Conservation (phyloP, 805 yeast species). For the Saccharomycopsis babjevae region DNA sequence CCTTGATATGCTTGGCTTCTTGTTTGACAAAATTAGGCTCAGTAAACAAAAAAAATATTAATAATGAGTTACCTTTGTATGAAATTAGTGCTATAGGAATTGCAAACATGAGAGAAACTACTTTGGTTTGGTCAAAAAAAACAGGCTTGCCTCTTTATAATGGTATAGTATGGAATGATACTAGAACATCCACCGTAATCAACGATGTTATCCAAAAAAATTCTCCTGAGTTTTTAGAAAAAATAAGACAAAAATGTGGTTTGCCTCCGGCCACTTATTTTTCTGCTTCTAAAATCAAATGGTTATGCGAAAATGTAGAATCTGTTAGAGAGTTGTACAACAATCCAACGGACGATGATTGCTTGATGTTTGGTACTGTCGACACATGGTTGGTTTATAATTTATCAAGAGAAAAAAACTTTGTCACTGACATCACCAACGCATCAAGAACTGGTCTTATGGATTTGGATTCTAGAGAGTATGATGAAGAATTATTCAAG, state of each 20-base stretch:
- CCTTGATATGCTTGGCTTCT: slow-evolving; percentile 66
- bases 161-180: slow-evolving; percentile 96
- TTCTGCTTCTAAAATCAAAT: slow-evolving; percentile 79
- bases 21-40: slow-evolving; percentile 48
- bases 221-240: slow-evolving; percentile 44
- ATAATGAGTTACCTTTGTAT: slow-evolving; percentile 41
- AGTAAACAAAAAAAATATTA: slow-evolving; percentile 39
- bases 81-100: slow-evolving; percentile 70
- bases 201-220: slow-evolving; percentile 46
- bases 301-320: slow-evolving; percentile 78
- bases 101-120: slow-evolving; percentile 94
- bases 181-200: slow-evolving; percentile 70
- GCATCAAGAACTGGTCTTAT: slow-evolving; percentile 87
- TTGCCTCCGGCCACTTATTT: slow-evolving; percentile 86
- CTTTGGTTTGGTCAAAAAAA: slow-evolving; percentile 73
- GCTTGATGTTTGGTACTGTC: slow-evolving; percentile 84
- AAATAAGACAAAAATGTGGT: slow-evolving; percentile 60
- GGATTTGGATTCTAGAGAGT: slow-evolving; percentile 66
- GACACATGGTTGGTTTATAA: slow-evolving; percentile 91
- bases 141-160: slow-evolving; percentile 78
- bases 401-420: slow-evolving; percentile 58
- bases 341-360: slow-evolving; percentile 31
- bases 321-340: slow-evolving; percentile 61
- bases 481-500: slow-evolving; percentile 63
- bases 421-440: slow-evolving; percentile 80